phyloP scores from a whole-genome alignment of 2,329 filamentous ascomycete species.

The Scedosporium boydii region DNA sequence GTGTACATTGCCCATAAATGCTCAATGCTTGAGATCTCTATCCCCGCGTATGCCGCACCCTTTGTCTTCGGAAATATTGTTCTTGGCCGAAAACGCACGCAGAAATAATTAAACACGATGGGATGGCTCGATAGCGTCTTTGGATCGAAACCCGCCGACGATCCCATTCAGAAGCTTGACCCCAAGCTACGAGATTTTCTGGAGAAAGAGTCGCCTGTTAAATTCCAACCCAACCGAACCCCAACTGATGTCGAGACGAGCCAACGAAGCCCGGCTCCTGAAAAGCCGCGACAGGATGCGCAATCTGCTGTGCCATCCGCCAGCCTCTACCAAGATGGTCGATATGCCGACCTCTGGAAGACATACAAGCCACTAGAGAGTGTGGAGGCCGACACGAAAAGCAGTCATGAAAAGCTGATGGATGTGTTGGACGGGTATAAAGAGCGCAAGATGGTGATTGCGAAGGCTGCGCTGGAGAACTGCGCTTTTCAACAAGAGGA shows the following conservation, averaged over 20 bases:
- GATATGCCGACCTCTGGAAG: conserved; percentile 82
- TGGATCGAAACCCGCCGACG: conserved; percentile 33
- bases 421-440: conserved; percentile 80
- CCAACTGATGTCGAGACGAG: conserved; percentile 4
- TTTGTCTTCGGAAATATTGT: too few relatives aligned
- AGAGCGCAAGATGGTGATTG: conserved; percentile 67
- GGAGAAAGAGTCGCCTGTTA: conserved; percentile 68
- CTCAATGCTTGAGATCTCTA: too few relatives aligned
- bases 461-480: conserved; percentile 80
- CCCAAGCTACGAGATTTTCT: conserved; percentile 78
- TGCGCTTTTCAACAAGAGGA: conserved; percentile 80
- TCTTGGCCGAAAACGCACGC: not conserved
- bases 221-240: conserved; percentile 38
- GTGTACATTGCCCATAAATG: too few relatives aligned
- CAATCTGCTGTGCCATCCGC: conserved; percentile 31
- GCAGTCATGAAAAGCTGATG: conserved; percentile 69
- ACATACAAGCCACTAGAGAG: conserved; percentile 67
- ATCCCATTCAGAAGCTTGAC: conserved; percentile 67
- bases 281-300: conserved; percentile 11
- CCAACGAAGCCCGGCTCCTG: conserved; percentile 8
- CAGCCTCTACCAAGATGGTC: conserved; percentile 50
- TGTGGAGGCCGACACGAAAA: conserved; percentile 59
- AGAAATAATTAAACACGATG: conserved; percentile 26
- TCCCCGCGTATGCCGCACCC: too few relatives aligned
- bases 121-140: conserved; percentile 49